These are phyloP conservation scores for Fusarium albidum DNA, from an alignment of 2,329 filamentous ascomycete species.

Conservation along the genomic window DNA sequence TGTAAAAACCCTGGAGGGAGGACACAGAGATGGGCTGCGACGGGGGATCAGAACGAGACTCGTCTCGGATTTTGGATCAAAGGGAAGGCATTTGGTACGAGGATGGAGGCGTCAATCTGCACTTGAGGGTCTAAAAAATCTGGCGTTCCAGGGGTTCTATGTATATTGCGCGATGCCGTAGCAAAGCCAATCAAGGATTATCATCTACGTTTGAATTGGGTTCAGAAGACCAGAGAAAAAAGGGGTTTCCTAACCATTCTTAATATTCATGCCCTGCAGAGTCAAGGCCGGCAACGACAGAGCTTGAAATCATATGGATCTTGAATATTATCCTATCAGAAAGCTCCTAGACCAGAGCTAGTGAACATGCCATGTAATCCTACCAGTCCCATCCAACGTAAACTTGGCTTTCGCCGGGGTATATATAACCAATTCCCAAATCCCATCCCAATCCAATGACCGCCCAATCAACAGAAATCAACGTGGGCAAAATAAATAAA, in stretches of 20 bases:
- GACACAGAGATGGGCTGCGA: neutral
- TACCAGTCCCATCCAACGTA: slow-evolving; percentile 35
- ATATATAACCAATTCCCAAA: slow-evolving; percentile 39
- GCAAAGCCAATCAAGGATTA: slow-evolving; percentile 39
- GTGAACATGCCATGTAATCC: neutral
- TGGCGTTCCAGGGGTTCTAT: slow-evolving; percentile 43
- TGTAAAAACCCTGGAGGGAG: slow-evolving; percentile 50
- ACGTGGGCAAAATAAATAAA: slow-evolving; percentile 13
- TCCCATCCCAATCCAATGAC: slow-evolving; percentile 16
- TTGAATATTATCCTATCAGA: neutral
- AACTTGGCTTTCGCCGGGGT: slow-evolving; percentile 43
- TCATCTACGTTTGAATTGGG: neutral
- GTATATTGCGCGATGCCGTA: slow-evolving; percentile 38
- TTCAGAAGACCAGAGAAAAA: too few species aligned
- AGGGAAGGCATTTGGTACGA: slow-evolving; percentile 31
- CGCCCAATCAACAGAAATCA: slow-evolving; percentile 21
- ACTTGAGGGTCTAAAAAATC: slow-evolving; percentile 42
- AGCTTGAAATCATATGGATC: neutral
- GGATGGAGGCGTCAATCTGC: slow-evolving; percentile 42
- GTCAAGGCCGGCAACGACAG: neutral
- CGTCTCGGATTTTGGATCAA: slow-evolving; percentile 21
- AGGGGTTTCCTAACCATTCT: neutral
- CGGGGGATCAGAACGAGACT: neutral
- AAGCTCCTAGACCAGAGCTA: neutral
- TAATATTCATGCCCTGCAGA: neutral